These are phyloP conservation scores for Pezicula radicicola DNA, from an alignment of 2,329 filamentous ascomycete genomes.

Conservation along the genomic window DNA sequence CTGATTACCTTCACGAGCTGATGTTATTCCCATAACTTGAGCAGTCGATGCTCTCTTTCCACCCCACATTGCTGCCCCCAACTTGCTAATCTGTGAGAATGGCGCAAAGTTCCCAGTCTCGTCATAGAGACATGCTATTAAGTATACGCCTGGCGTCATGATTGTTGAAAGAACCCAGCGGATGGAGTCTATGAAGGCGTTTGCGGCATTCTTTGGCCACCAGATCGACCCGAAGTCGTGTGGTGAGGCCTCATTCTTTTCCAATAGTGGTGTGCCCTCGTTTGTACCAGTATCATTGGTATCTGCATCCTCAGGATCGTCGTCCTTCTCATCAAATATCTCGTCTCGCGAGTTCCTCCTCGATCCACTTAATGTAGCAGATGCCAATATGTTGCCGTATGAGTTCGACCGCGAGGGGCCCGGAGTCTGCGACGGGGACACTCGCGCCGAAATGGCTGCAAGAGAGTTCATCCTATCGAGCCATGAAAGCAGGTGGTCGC, in stretches of 20 bases:
- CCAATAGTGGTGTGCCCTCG: constrained; percentile 70
- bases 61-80: constrained; percentile 46
- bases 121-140: constrained; percentile 81
- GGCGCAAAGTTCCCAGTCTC: constrained; percentile 76
- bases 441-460: constrained; percentile 87
- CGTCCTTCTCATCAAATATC: constrained; percentile 36
- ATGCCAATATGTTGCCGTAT: constrained; percentile 38
- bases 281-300: constrained; percentile 32
- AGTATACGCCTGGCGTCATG: constrained; percentile 75
- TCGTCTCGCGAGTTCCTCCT: constrained; percentile 32
- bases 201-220: constrained; percentile 68
- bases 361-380: constrained; percentile 16
- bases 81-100: constrained; percentile 66
- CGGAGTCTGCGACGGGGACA: constrained; percentile 59
- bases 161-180: constrained; percentile 77
- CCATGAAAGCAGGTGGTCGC: constrained; percentile 38
- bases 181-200: constrained; percentile 71
- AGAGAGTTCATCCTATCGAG: constrained; percentile 82
- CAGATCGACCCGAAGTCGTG: constrained; percentile 33
- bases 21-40: constrained; percentile 28
- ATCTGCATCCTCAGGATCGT: constrained; percentile 33
- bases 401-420: constrained; percentile 59
- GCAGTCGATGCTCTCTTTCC: constrained; percentile 25
- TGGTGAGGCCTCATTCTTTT: constrained; percentile 33
- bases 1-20: constrained; percentile 10